Evolutionary conservation across 2,329 filamentous ascomycete species (phyloP).

Genomic region (Aureobasidium melanogenum): DNA sequence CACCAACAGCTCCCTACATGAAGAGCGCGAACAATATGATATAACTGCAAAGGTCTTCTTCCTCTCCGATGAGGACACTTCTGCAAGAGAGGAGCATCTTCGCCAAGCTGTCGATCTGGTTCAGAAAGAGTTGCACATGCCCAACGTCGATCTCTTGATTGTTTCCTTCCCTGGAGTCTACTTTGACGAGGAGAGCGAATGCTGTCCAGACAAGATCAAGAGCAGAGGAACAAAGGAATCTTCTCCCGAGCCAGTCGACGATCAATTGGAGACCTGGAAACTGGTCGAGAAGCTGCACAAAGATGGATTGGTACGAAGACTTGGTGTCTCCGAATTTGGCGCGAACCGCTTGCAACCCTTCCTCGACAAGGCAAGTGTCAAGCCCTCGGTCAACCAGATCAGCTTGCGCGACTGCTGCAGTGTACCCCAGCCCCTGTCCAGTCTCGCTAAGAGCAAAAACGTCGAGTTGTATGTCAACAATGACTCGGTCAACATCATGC

Average conservation of each 20-base stretch:
- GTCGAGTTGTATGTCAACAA: conserved; percentile 91
- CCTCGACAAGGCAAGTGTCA: conserved; percentile 58
- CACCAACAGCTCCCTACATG: conserved; percentile 60
- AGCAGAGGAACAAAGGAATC: conserved; percentile 27
- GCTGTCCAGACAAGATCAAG: conserved; percentile 52
- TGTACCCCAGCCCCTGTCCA: conserved; percentile 76
- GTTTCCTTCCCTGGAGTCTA: conserved; percentile 88
- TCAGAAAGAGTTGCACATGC: conserved; percentile 65
- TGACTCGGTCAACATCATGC: conserved; percentile 86
- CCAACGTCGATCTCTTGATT: conserved; percentile 77
- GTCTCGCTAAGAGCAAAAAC: conserved; percentile 70
- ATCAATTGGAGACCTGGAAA: conserved; percentile 58
- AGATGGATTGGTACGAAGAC: conserved; percentile 60
- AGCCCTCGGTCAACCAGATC: conserved; percentile 86
- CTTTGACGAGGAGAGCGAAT: conserved; percentile 88
- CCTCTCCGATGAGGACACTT: conserved; percentile 48
- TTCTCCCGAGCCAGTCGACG: conserved; percentile 51
- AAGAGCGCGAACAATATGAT: conserved; percentile 80
- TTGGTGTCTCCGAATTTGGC: conserved; percentile 89
- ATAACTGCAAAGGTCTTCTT: conserved; percentile 96
- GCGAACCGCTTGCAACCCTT: conserved; percentile 73
- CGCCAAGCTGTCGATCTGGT: conserved; percentile 73
- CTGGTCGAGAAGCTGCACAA: conserved; percentile 64
- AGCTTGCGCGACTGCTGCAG: conserved; percentile 94
- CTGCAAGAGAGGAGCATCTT: conserved; percentile 56